phyloP scores from a whole-genome alignment of 2,329 filamentous ascomycete genomes.

The Cladosporium halotolerans region DNA sequence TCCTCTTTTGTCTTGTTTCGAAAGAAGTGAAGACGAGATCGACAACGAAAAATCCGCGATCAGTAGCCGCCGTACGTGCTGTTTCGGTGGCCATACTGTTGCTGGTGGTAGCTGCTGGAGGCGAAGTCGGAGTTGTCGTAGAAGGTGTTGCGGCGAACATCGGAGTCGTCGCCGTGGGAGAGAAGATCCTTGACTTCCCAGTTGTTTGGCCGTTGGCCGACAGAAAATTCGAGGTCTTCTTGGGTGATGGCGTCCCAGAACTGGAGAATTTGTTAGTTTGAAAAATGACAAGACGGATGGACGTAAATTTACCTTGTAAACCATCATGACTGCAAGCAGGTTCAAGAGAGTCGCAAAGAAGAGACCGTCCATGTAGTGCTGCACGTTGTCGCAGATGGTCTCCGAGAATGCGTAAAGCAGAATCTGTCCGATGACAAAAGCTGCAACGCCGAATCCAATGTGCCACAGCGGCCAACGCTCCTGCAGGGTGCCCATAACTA shows the following conservation, averaged over 20 bases:
- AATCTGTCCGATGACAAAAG: constrained; percentile 88
- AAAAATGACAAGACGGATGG: constrained; percentile 38
- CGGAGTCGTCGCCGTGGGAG: constrained; percentile 68
- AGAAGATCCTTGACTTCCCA: constrained; percentile 92
- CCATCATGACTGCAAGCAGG: constrained; percentile 95
- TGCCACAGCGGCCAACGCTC: constrained; percentile 94
- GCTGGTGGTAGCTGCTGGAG: constrained; percentile 38
- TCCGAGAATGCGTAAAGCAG: constrained; percentile 85
- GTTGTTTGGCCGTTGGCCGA: constrained; percentile 89
- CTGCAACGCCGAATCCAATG: constrained; percentile 82
- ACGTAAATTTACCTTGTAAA: constrained; percentile 63
- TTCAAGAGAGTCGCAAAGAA: constrained; percentile 96
- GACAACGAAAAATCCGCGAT: constrained; percentile 7
- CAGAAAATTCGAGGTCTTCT: constrained; percentile 96
- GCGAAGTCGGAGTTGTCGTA: constrained; percentile 64
- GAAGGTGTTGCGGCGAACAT: constrained; percentile 61
- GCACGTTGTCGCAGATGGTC: constrained; percentile 72
- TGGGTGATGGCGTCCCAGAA: constrained; percentile 99
- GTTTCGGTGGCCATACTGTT: constrained; percentile 13
- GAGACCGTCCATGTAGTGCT: constrained; percentile 89
- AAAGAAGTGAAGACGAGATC: constrained; percentile 8
- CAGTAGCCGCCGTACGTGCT: constrained; percentile 11
- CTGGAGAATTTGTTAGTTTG: neutral
- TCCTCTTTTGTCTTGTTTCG: neutral
- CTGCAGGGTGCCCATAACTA: constrained; percentile 83